These are phyloP conservation scores for Ilex aquifolium DNA, from an alignment of 257 asterid genomes.

Conservation along the genomic window DNA sequence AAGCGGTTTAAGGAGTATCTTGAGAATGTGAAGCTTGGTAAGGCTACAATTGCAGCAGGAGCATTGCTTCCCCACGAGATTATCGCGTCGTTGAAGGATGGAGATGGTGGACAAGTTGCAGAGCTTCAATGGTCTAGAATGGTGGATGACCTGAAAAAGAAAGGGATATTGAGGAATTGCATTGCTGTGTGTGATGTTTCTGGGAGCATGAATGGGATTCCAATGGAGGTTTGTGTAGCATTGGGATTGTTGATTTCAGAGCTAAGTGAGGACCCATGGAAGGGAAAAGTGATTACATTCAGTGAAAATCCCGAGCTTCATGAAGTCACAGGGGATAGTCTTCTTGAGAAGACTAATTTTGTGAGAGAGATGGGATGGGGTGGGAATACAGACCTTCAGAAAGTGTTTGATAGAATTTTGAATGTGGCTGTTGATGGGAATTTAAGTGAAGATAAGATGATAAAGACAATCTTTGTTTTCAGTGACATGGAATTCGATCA, in stretches of 20 bases:
- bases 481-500: conserved; percentile 57
- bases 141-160: conserved; percentile 40
- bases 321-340: conserved; percentile 24
- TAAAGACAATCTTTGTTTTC: conserved; percentile 44
- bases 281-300: conserved; percentile 46
- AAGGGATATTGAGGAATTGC: conserved; percentile 43
- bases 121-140: conserved; percentile 60
- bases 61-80: conserved; percentile 64
- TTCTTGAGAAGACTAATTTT: conserved; percentile 28
- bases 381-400: conserved; percentile 35
- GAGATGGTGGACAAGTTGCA: conserved; percentile 27
- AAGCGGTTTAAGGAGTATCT: conserved; percentile 41
- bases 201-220: conserved; percentile 38
- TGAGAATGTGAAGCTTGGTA: conserved; percentile 43
- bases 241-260: conserved; percentile 51
- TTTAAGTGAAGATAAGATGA: conserved; percentile 32
- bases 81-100: conserved; percentile 19
- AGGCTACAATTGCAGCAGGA: conserved; percentile 41
- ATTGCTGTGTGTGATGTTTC: conserved; percentile 56
- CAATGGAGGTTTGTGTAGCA: conserved; percentile 55
- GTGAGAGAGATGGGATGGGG: conserved; percentile 39
- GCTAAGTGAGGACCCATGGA: conserved; percentile 58
- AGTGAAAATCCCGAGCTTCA: conserved; percentile 36
- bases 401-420: conserved; percentile 39
- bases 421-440: too few species aligned